phyloP scores from a whole-genome alignment of 106 monocot species.

The Gastrodia elata region DNA sequence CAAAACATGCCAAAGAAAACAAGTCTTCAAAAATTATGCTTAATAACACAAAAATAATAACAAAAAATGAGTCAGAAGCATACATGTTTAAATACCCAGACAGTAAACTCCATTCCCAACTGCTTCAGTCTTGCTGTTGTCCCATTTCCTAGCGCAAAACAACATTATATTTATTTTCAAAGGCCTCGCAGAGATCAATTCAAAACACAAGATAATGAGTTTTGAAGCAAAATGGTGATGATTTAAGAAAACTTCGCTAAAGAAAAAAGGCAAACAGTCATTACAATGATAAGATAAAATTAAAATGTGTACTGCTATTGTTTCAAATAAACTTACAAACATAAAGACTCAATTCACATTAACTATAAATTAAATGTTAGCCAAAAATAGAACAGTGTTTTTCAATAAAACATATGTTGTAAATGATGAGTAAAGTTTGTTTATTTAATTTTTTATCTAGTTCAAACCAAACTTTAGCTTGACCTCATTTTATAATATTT shows the following conservation, averaged over 20 bases:
- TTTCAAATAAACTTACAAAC: too few relatives aligned
- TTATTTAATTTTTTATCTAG: neutral
- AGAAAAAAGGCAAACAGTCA: neutral
- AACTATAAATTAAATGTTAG: neutral
- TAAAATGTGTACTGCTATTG: neutral
- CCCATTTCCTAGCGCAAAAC: conserved; percentile 49
- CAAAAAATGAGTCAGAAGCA: conserved; percentile 12
- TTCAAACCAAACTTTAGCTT: neutral
- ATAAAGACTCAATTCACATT: neutral
- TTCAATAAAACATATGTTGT: neutral
- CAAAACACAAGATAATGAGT: neutral
- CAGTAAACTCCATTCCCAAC: conserved; percentile 94
- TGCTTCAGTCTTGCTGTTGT: conserved; percentile 88
- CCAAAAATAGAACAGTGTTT: neutral
- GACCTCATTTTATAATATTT: neutral
- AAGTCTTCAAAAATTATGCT: neutral
- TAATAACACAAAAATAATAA: neutral
- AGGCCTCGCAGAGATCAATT: neutral
- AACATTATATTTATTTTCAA: neutral
- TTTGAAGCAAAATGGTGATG: neutral
- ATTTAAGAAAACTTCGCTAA: neutral
- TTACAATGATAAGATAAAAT: neutral
- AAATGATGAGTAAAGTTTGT: neutral
- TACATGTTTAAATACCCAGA: conserved; percentile 99
- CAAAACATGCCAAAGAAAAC: too few relatives aligned